Evolutionary conservation across 805 yeast species (phyloP).

Genomic region (Saccharomycopsis microspora): DNA sequence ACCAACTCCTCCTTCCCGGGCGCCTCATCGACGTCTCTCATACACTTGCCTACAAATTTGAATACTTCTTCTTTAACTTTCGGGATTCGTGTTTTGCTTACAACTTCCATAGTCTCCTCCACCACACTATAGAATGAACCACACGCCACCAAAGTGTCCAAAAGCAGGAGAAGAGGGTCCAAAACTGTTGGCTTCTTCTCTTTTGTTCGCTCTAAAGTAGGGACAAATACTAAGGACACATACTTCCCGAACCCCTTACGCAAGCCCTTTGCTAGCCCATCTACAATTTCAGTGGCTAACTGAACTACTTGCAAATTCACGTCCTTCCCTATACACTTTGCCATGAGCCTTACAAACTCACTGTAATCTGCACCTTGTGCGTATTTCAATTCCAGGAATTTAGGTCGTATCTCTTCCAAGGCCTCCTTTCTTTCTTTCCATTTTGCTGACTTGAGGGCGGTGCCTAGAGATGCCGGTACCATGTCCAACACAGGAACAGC

Average conservation of each 20-base stretch:
- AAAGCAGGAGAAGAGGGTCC: slow-evolving; percentile 54
- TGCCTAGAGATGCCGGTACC: slow-evolving; percentile 51
- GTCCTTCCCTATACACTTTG: slow-evolving; percentile 65
- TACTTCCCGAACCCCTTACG: slow-evolving; percentile 44
- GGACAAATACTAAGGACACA: slow-evolving; percentile 37
- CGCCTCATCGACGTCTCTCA: slow-evolving; percentile 34
- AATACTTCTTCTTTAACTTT: slow-evolving; percentile 67
- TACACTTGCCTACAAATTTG: slow-evolving; percentile 50
- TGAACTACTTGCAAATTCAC: slow-evolving; percentile 83
- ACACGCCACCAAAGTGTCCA: slow-evolving; percentile 49
- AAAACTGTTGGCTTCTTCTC: slow-evolving; percentile 77
- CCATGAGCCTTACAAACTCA: slow-evolving; percentile 47
- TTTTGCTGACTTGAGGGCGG: slow-evolving; percentile 45
- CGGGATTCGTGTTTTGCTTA: slow-evolving; percentile 60
- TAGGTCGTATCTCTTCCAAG: slow-evolving; percentile 46
- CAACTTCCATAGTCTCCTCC: slow-evolving; percentile 30
- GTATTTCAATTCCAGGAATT: slow-evolving; percentile 44
- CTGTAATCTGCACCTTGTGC: slow-evolving; percentile 51
- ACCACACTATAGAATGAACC: slow-evolving; percentile 36
- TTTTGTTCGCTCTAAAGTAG: slow-evolving; percentile 71
- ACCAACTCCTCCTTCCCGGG: slow-evolving; percentile 49
- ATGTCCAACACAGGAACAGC: slow-evolving; percentile 57
- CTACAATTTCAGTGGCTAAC: slow-evolving; percentile 58
- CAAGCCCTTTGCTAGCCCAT: slow-evolving; percentile 54
- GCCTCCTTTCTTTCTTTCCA: slow-evolving; percentile 94